A percentile compares a stretch with the other conserved stretches of the same genome.
Conservation (phyloP, 1,284 basidiomycete species). For the Hortiboletus rubellus region DNA sequence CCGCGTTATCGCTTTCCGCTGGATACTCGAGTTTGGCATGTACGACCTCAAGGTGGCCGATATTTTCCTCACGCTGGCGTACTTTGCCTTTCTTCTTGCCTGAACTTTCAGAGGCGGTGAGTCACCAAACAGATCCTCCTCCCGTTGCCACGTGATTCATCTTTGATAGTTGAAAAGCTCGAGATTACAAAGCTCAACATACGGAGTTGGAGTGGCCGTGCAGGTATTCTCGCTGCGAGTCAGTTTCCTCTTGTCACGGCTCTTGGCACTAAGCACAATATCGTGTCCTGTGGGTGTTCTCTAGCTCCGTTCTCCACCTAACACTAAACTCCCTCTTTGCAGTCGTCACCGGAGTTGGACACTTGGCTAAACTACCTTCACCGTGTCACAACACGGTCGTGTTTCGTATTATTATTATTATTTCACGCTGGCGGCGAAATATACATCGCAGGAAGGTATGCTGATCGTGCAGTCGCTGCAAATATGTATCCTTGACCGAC, state of each 20-base stretch:
- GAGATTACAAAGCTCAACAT: conserved; percentile 39
- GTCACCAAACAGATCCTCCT: conserved; percentile 15
- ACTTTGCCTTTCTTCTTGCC: conserved; percentile 46
- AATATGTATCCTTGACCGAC: conserved; percentile 1
- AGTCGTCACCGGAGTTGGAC: conserved; percentile 58
- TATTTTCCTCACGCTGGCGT: conserved; percentile 44
- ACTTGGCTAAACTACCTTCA: conserved; percentile 52
- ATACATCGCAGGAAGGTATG: conserved; percentile 12
- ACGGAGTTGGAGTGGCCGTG: conserved; percentile 48
- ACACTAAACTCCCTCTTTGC: neutral
- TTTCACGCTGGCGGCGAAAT: conserved; percentile 49
- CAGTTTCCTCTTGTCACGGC: conserved; percentile 64
- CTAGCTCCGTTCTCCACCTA: neutral
- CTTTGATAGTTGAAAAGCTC: conserved; percentile 38
- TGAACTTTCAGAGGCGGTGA: conserved; percentile 54
- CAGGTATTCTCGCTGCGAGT: conserved; percentile 49
- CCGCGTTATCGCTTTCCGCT: conserved; percentile 51
- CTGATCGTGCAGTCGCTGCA: neutral
- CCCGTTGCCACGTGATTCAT: neutral
- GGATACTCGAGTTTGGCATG: conserved; percentile 43
- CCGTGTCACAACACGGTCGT: conserved; percentile 50
- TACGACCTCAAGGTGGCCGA: conserved; percentile 52
- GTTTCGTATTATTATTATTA: conserved; percentile 41
- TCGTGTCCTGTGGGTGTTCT: conserved; percentile 50
- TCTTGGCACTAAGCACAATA: conserved; percentile 65